These are phyloP conservation scores for Fraxinus nigra DNA, from an alignment of 305 asterid species.

Conservation along the genomic window DNA sequence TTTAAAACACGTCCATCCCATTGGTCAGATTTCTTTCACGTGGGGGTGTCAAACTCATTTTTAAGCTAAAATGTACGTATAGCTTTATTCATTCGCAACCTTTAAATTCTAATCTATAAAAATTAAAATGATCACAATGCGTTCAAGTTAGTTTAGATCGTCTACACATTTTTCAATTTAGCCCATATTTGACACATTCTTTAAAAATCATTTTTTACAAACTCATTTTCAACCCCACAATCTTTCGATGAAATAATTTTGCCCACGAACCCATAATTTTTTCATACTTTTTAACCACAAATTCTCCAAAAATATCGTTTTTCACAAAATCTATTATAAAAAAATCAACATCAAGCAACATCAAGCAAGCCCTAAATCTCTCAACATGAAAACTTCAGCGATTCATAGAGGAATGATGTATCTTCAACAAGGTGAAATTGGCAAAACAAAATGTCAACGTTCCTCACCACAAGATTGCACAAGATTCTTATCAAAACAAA, in stretches of 20 bases:
- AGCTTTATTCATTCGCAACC: too few species aligned
- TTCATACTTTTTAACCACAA: background rate
- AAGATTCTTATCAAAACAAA: constrained; percentile 7
- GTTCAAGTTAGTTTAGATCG: background rate
- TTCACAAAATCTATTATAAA: too few species aligned
- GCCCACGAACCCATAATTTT: background rate
- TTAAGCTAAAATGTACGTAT: too few species aligned
- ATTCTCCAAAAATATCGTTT: background rate
- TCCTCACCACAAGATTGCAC: background rate
- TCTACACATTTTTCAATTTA: background rate
- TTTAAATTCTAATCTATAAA: too few species aligned
- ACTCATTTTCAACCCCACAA: background rate
- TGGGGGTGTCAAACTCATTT: too few species aligned
- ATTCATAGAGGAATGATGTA: background rate
- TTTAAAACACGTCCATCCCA: background rate
- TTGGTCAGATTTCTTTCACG: too few species aligned
- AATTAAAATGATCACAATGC: background rate
- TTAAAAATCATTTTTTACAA: too few species aligned
- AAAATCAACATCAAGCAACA: background rate
- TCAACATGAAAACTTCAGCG: background rate
- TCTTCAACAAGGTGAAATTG: background rate
- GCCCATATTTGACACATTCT: background rate
- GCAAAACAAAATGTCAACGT: background rate
- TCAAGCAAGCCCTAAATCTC: background rate
- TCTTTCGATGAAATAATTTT: background rate